These are phyloP conservation scores for Piper longum DNA, from an alignment of 164 flowering plant genomes.

Conservation along the genomic window DNA sequence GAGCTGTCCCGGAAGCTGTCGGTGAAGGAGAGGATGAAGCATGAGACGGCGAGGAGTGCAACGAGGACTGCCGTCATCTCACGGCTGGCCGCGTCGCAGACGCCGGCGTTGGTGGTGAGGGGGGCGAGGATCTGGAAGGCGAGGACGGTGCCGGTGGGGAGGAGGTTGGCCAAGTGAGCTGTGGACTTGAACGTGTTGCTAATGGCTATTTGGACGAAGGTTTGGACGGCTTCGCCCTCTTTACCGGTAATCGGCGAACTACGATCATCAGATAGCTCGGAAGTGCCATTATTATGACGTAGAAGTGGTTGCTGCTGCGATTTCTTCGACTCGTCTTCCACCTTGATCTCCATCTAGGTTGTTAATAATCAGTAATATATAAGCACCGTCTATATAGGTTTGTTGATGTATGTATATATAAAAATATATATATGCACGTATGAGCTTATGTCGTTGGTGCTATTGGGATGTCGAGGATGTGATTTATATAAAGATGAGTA, in stretches of 20 bases:
- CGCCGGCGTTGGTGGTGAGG: conserved; percentile 26
- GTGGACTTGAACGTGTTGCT: conserved; percentile 15
- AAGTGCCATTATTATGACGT: neutral
- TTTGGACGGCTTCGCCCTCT: neutral
- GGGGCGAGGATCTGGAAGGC: conserved; percentile 34
- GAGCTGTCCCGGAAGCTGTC: conserved; percentile 48
- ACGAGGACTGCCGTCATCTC: conserved; percentile 22
- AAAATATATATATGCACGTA: too few relatives aligned
- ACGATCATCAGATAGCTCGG: neutral
- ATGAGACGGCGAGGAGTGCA: conserved; percentile 28
- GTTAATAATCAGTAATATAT: too few relatives aligned
- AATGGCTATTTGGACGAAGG: conserved; percentile 10
- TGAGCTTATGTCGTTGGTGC: too few relatives aligned
- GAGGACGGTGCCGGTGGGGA: conserved; percentile 22
- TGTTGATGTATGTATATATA: neutral
- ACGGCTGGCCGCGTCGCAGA: conserved; percentile 21
- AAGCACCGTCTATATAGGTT: neutral
- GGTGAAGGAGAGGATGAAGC: conserved; percentile 42
- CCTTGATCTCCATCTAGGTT: neutral
- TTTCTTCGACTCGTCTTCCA: neutral
- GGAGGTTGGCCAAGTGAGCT: conserved; percentile 20
- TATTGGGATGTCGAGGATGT: too few relatives aligned
- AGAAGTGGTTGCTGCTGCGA: neutral
- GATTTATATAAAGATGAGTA: too few relatives aligned
- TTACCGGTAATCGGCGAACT: neutral